phyloP scores from a whole-genome alignment of 495 filamentous ascomycete genomes.

The Trichoderma orchidacearum region DNA sequence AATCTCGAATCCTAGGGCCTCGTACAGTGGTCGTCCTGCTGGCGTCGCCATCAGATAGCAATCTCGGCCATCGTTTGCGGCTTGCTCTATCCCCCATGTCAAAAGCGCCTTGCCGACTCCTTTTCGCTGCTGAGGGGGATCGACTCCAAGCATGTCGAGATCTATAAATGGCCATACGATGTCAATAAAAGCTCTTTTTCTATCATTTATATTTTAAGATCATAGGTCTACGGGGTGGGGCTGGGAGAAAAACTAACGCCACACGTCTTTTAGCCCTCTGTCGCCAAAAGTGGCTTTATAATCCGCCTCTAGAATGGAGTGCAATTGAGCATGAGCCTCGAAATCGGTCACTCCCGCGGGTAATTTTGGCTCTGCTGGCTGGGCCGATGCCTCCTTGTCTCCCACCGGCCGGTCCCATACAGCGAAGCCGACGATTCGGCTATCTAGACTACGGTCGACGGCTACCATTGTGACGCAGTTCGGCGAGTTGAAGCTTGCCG shows the following conservation, averaged over 20 bases:
- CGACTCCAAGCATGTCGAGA: neutral
- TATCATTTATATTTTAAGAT: no score
- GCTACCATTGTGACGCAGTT: neutral
- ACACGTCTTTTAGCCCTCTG: neutral
- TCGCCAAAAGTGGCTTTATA: neutral
- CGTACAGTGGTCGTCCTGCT: neutral
- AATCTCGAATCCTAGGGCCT: neutral
- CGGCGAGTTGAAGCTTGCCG: neutral
- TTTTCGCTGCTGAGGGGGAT: neutral
- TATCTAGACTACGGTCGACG: neutral
- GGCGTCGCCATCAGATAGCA: conserved; percentile 1
- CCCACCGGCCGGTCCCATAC: neutral
- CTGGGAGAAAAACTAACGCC: neutral
- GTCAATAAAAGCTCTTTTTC: no score
- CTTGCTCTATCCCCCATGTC: neutral
- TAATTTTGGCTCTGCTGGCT: neutral
- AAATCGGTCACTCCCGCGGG: neutral
- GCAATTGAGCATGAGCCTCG: neutral
- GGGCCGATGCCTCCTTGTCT: neutral
- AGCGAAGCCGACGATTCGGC: neutral
- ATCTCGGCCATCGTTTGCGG: neutral
- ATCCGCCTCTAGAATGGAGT: neutral
- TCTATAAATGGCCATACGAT: no score
- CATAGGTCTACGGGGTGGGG: no score
- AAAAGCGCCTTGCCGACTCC: neutral